Percentiles rank a stretch among this genome's conserved stretches.
Conservation (phyloP, 2,329 filamentous ascomycete genomes). For the Bertia moriformis region DNA sequence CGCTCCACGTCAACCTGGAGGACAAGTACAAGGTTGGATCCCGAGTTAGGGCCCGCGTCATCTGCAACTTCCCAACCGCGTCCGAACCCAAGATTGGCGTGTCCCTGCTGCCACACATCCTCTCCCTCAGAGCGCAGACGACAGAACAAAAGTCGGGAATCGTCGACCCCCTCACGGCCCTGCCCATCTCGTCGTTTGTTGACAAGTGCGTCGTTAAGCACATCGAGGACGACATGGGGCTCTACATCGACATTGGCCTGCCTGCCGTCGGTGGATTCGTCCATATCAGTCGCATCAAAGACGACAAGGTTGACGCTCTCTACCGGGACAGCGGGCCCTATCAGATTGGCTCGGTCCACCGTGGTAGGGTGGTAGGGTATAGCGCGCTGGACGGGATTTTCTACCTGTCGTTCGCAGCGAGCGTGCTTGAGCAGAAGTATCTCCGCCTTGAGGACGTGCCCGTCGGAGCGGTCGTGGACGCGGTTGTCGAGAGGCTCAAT, state of each 20-base stretch:
- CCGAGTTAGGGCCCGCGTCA: slow-evolving; percentile 72
- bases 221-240: slow-evolving; percentile 65
- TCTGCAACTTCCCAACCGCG: slow-evolving; percentile 71
- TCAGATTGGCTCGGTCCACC: slow-evolving; percentile 64
- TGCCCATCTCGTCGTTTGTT: slow-evolving; percentile 62
- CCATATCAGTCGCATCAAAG: slow-evolving; percentile 83
- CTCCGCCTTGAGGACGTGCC: slow-evolving; percentile 79
- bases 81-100: slow-evolving; percentile 75
- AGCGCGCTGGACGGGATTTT: slow-evolving; percentile 77
- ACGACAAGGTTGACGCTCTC: slow-evolving; percentile 75
- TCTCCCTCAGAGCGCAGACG: slow-evolving; percentile 32
- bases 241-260: slow-evolving; percentile 63
- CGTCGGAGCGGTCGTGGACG: slow-evolving; percentile 66
- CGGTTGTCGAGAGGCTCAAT: slow-evolving; percentile 71
- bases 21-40: slow-evolving; percentile 70
- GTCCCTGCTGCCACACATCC: slow-evolving; percentile 70
- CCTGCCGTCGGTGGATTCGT: slow-evolving; percentile 68
- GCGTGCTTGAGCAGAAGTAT: slow-evolving; percentile 72
- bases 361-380: slow-evolving; percentile 71
- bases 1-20: slow-evolving; percentile 58
- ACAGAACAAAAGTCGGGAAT: slow-evolving; percentile 32
- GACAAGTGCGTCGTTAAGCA: slow-evolving; percentile 67
- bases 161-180: slow-evolving; percentile 34
- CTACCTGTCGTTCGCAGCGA: slow-evolving; percentile 70
- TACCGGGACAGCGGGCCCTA: slow-evolving; percentile 65